Evolutionary conservation across 805 yeast genomes (phyloP), one percentile per base, ranked within the genome.

Genomic region (Yamadazyma takamatsuzukensis): DNA sequence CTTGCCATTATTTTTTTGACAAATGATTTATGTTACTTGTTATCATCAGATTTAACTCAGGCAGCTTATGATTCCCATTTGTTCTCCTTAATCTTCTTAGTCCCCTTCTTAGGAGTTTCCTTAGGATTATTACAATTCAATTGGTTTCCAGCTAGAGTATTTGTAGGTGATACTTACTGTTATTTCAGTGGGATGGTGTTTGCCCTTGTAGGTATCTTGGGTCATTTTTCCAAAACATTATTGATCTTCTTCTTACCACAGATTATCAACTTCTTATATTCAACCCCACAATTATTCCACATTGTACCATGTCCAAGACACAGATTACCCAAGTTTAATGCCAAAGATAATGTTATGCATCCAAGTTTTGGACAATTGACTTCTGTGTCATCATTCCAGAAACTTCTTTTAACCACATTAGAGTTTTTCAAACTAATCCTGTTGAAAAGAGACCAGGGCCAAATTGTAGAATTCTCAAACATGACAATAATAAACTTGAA

Each of bases 181-280:
- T 93, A 93, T 60, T 89, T 93, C 58, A 87, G 96, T 16, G 99
- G 99, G 3, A 93, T 93, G 98, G 95, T 93, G 1, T 88, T 93
- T 59, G 98, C 97, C 0, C 93, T 89, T 17, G 96, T 86, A 18
- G 97, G 97, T 1, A 93, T 93, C 21, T 70, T 86, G 37, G 97
- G 97, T 1, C 99, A 93, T 64, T 93, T 89, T 57, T 86, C 96
- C 26, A 93, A 93, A 60, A 93, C 99, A 0, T 65, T 90, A 45
- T 65, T 93, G 59, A 59, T 89, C 21, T 81, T 93, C 51, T 83
- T 93, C 54, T 64, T 86, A 25, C 97, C 97, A 3, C 98, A 93
- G 61, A 84, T 93, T 34, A 59, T 87, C 60, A 93, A 93, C 55
- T 93, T 93, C 47, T 44, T 87, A 14, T 93, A 88, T 59, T 86